These are phyloP conservation scores for Epichloe amarillans DNA, from an alignment of 2,329 filamentous ascomycete species.

Conservation along the genomic window DNA sequence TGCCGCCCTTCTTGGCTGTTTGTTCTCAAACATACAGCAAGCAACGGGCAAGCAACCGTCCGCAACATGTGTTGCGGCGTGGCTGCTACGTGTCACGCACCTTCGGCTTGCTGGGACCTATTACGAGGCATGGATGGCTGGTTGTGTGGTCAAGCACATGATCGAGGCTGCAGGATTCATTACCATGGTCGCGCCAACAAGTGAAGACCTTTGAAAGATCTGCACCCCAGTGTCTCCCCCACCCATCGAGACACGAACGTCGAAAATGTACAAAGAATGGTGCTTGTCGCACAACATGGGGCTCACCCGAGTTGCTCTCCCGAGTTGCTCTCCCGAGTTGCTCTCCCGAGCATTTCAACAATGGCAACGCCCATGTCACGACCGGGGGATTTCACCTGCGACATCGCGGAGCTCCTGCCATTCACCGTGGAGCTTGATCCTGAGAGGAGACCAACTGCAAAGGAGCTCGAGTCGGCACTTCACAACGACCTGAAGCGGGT, in stretches of 20 bases:
- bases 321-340: constrained; percentile 36
- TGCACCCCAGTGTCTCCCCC: constrained; percentile 7
- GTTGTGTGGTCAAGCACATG: constrained; percentile 43
- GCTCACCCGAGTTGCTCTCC: constrained; percentile 35
- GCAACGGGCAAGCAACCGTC: background rate
- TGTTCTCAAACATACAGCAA: constrained; percentile 26
- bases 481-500: constrained; percentile 24
- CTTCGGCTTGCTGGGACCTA: constrained; percentile 39
- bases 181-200: constrained; percentile 23
- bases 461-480: constrained; percentile 30
- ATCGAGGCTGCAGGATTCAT: constrained; percentile 39
- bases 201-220: constrained; percentile 10
- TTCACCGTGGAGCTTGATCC: constrained; percentile 41
- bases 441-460: constrained; percentile 25
- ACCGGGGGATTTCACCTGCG: constrained; percentile 29
- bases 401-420: constrained; percentile 39
- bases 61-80: constrained; percentile 28
- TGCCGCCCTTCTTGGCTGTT: constrained; percentile 37
- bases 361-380: constrained; percentile 24
- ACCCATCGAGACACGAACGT: constrained; percentile 12
- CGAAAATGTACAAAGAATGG: constrained; percentile 28
- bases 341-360: constrained; percentile 28
- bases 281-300: constrained; percentile 42
- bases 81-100: too few relatives aligned
- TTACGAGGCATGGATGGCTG: constrained; percentile 43